Base-by-base conservation (phyloP, 2,329 filamentous ascomycete genomes). In the Colletotrichum sublineola region DNA sequence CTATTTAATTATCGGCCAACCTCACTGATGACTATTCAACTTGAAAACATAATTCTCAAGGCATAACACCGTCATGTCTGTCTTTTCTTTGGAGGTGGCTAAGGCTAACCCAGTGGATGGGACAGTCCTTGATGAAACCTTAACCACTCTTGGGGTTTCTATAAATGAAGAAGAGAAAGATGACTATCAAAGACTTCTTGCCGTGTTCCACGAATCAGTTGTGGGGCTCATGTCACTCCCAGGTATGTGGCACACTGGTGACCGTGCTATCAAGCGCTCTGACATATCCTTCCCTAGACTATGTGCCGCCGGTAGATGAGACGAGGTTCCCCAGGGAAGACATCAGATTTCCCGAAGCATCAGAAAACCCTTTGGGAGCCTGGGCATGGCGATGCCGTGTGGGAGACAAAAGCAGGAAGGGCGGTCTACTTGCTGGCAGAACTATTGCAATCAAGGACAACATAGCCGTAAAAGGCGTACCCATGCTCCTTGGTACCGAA, bases 341-440 rank as follows among this genome's bases (percentile, higher is more conserved):
- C 9, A 29, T 66, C n/a, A 36, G 20, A 36, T 66, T 66, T 29
- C 77, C 78, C 4, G 61, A 40, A 1, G 40, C 73, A 5, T 60
- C 74, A 11, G 76, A 79, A 14, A 81, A 81, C 61, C 78, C 78
- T 0, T 60, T 81, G 9, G 81, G 81, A 60, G 81, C 78, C 1
- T 82, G 81, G 81, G 80, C 79, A 36, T 79, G 81, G 69, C 72
- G 75, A 50, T 81, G 79, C 46, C 71, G 78, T 40, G 68, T 82
- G 2, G 40, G 53, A 20, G 68, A 75, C 4, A n/a, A 33, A 5
- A 33, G 24, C 15, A 48, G 46, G 8, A 29, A 31, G 9, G 74
- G 60, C n/a, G 44, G 58, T 2, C 57, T 75, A 11, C 75, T 79
- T 4, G 29, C 38, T 11, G 75, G 75, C 4, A 62, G 67, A 2